Evolutionary conservation across 1,139 yeast species (phyloP), one percentile per base, ranked within the genome.

Genomic region (Scheffersomyces illinoinensis): DNA sequence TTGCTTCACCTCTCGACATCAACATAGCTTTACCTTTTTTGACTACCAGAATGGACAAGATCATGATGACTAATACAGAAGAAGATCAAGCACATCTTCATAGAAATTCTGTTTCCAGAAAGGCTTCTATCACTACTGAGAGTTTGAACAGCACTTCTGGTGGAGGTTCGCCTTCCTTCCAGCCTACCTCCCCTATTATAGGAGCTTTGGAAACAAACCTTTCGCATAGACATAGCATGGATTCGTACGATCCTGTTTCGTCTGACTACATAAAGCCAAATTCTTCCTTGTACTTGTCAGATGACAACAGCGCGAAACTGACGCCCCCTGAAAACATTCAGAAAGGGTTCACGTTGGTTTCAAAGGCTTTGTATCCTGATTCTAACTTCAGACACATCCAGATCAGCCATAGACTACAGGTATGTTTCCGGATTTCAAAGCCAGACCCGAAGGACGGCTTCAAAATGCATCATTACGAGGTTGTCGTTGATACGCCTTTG

Each of bases 401-500:
- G 62, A 82, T 91, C 33, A 82, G 84, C 64, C 98, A 93, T 72
- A 81, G 97, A 58, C 76, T 93, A 55, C 96, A 91, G 67, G 85
- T 92, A 5, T 87, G 92, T 66, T 83, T 93, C 64, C 78, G 97
- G 59, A 88, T 93, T 47, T 89, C 96, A 43, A 89, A 87, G 66
- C 83, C 83, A 0, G 88, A 85, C 61, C 84, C 86, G 6, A 79
- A 79, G 12, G 87, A 86, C 60, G 73, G 78, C 56, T 78, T 76
- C 54, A 86, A 85, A 65, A 77, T 90, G 76, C 93, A 91, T 67
- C 96, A 91, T 71, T 93, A 88, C 69, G 97, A 93, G 67, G 97
- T 93, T 54, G 88, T 92, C 56, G 90, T 93, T 53, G 97, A 92
- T 70, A 90, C 97, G 0, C 97, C 97, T 0, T 81, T 93, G 56